A percentile compares a stretch with the other conserved stretches of the same genome.
Conservation (phyloP, 2,329 filamentous ascomycete genomes). For the Fusarium nelsonii region DNA sequence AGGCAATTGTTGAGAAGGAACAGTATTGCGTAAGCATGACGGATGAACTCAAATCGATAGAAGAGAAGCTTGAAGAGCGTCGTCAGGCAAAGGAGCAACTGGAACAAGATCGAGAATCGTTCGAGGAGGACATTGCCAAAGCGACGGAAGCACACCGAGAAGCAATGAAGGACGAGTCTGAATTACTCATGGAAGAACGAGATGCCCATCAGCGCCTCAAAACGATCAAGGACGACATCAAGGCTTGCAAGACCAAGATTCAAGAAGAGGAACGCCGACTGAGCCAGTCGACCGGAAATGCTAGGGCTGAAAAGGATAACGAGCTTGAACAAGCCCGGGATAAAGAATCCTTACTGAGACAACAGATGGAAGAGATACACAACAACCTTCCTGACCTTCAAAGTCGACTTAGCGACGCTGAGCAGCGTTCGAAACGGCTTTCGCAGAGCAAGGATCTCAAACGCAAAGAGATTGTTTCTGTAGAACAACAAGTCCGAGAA, state of each 20-base stretch:
- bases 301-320: slow-evolving; percentile 72
- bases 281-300: slow-evolving; percentile 76
- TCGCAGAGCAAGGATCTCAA: slow-evolving; percentile 58
- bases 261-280: slow-evolving; percentile 71
- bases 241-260: slow-evolving; percentile 62
- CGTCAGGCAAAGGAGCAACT: slow-evolving; percentile 57
- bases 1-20: slow-evolving; percentile 48
- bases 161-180: slow-evolving; percentile 65
- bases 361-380: slow-evolving; percentile 48
- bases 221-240: slow-evolving; percentile 61
- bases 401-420: slow-evolving; percentile 50
- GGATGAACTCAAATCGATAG: slow-evolving; percentile 59
- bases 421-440: slow-evolving; percentile 50
- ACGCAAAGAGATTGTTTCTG: slow-evolving; percentile 64
- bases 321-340: slow-evolving; percentile 56
- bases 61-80: slow-evolving; percentile 58
- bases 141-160: slow-evolving; percentile 66
- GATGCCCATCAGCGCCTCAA: slow-evolving; percentile 71
- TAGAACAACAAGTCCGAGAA: slow-evolving; percentile 61
- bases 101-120: slow-evolving; percentile 60
- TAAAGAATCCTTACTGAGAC: slow-evolving; percentile 46
- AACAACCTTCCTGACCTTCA: slow-evolving; percentile 53
- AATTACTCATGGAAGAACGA: slow-evolving; percentile 73
- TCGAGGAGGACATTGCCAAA: slow-evolving; percentile 58
- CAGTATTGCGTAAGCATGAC: slow-evolving; percentile 59